Conservation (phyloP, 2,329 filamentous ascomycete genomes). For the Penicillium rolfsii region DNA sequence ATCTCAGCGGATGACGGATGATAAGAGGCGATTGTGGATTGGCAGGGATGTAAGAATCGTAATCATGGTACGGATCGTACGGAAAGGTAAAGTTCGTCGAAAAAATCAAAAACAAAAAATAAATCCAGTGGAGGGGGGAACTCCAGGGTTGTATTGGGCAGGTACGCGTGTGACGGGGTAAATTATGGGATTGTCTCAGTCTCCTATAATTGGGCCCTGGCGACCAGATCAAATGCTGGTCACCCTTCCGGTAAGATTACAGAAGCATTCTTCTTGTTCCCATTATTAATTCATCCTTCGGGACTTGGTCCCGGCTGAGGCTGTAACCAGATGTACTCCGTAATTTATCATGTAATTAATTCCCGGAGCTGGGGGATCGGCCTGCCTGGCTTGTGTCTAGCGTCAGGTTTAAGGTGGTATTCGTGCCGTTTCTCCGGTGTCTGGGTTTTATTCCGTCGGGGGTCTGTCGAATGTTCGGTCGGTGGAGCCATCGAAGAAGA, state of each 20-base stretch:
- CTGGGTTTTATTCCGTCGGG: slow-evolving; percentile 16
- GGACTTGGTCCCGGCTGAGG: slow-evolving; percentile 1
- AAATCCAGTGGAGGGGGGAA: not conserved
- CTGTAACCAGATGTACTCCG: not conserved
- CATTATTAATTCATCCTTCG: slow-evolving; percentile 6
- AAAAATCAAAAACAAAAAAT: slow-evolving; percentile 4
- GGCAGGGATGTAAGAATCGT: too few species aligned
- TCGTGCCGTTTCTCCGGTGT: slow-evolving; percentile 1
- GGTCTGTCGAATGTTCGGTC: slow-evolving; percentile 28
- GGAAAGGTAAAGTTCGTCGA: slow-evolving; percentile 10
- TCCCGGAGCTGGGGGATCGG: not conserved
- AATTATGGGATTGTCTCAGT: not conserved
- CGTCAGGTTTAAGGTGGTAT: slow-evolving; percentile 5
- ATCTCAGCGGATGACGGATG: slow-evolving; percentile 16
- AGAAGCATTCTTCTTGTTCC: not conserved
- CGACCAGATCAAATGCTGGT: slow-evolving; percentile 15
- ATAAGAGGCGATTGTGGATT: slow-evolving; percentile 15
- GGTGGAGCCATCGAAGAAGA: slow-evolving; percentile 26
- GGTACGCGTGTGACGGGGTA: slow-evolving; percentile 28
- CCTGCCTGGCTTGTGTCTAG: not conserved
- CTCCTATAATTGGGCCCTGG: not conserved
- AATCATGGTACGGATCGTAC: too few species aligned
- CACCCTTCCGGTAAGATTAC: slow-evolving; percentile 2
- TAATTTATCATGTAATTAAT: not conserved
- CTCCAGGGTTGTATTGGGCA: slow-evolving; percentile 28